Conservation (phyloP, 345 rosid species). For the Populus deltoides region DNA sequence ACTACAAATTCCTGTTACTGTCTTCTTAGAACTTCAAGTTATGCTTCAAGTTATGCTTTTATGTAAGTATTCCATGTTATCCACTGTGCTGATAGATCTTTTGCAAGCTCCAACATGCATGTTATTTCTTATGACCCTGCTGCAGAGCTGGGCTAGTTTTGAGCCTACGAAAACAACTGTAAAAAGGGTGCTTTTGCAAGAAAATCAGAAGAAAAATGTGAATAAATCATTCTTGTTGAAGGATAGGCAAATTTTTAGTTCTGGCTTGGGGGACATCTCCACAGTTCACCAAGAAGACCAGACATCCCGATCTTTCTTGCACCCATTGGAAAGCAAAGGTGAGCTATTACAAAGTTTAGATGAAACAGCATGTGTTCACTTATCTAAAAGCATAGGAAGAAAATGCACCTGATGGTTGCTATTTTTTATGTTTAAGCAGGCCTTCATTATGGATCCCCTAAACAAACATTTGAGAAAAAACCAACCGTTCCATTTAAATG, state of each 20-base stretch:
- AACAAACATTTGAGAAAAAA: constrained; percentile 39
- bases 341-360: constrained; percentile 24
- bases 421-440: constrained; percentile 38
- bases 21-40: too few species aligned
- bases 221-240: constrained; percentile 34
- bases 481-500: constrained; percentile 32
- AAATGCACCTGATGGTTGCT: constrained; percentile 18
- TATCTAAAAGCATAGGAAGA: not conserved
- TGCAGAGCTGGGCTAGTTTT: constrained; percentile 83
- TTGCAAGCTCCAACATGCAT: not conserved
- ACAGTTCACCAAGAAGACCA: constrained; percentile 39
- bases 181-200: constrained; percentile 75
- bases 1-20: not conserved
- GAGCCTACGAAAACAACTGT: constrained; percentile 92
- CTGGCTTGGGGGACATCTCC: constrained; percentile 31
- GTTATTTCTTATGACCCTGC: constrained; percentile 14
- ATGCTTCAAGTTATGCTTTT: not conserved
- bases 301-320: constrained; percentile 34
- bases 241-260: constrained; percentile 37
- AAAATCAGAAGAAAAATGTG: constrained; percentile 41
- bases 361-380: constrained; percentile 6
- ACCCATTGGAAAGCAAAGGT: constrained; percentile 50
- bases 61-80: not conserved
- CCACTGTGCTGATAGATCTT: not conserved
- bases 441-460: constrained; percentile 28